These are phyloP conservation scores for Paecilomyces sp. DNA, from an alignment of 2,329 filamentous ascomycete genomes.

Conservation along the genomic window DNA sequence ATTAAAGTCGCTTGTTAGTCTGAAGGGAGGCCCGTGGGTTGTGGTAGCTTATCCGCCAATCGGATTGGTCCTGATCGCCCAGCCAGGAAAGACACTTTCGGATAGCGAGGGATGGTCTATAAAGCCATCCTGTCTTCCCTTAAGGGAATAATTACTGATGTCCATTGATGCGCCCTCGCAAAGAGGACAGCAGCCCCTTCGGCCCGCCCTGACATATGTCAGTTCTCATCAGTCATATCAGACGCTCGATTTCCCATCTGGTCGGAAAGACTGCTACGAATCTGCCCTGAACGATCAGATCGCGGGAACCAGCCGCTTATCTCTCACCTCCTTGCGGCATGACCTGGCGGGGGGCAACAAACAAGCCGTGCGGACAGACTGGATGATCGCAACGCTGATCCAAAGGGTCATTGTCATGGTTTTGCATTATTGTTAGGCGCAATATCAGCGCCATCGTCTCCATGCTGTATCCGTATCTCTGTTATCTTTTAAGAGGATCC, in stretches of 20 bases:
- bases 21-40: neutral
- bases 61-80: constrained; percentile 26
- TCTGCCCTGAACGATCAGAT: neutral
- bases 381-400: neutral
- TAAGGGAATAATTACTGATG: neutral
- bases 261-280: neutral
- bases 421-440: neutral
- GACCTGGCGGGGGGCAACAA: neutral
- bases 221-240: neutral
- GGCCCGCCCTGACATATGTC: neutral
- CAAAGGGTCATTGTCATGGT: neutral
- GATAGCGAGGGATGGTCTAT: neutral
- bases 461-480: neutral
- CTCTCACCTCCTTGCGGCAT: neutral
- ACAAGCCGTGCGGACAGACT: neutral
- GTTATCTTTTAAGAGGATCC: neutral
- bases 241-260: neutral
- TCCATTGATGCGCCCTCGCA: neutral
- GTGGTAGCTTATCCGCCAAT: constrained; percentile 2
- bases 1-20: neutral
- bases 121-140: neutral
- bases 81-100: neutral
- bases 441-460: neutral
- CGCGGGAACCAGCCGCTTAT: neutral
- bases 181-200: neutral